A percentile compares a stretch with the other conserved stretches of the same genome.
Conservation (phyloP, 768 basidiomycete species). For the Auriculariales sp. region DNA sequence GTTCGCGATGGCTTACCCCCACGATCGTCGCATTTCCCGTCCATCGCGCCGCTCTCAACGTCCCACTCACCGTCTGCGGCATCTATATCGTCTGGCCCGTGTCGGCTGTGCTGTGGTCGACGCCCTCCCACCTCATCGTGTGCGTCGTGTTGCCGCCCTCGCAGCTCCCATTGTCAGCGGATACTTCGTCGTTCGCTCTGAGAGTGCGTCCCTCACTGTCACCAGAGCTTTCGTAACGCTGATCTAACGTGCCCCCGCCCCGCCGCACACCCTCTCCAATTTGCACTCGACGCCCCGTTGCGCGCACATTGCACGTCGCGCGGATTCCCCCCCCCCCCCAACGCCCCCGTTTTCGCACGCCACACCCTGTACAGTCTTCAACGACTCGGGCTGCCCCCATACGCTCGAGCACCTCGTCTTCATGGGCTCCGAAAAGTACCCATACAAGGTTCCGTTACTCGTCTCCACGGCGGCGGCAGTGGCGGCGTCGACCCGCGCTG, state of each 20-base stretch:
- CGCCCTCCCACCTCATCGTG: no score
- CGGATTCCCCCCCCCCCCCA: no score
- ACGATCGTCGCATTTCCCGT: slow-evolving; percentile 2
- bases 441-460: slow-evolving; percentile 49
- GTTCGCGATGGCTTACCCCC: background rate
- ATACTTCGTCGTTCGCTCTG: slow-evolving; percentile 80
- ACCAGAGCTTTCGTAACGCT: background rate
- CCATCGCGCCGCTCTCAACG: no score
- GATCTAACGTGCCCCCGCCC: background rate
- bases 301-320: no score
- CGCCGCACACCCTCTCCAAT: no score
- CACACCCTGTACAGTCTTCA: slow-evolving; percentile 46
- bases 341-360: background rate
- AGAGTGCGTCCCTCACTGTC: slow-evolving; percentile 40
- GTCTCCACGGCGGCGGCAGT: background rate
- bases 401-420: slow-evolving; percentile 92
- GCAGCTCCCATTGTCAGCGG: slow-evolving; percentile 80
- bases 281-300: no score
- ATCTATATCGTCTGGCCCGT: no score
- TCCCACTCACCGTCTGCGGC: no score
- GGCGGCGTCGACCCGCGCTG: background rate
- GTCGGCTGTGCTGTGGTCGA: no score
- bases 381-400: slow-evolving; percentile 91
- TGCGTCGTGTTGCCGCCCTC: slow-evolving; percentile 2
- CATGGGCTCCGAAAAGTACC: slow-evolving; percentile 90